Evolutionary conservation across 352 stramenopile species (phyloP), one percentile per base, ranked within the genome.

Genomic region (Poterioochromonas sp.): DNA sequence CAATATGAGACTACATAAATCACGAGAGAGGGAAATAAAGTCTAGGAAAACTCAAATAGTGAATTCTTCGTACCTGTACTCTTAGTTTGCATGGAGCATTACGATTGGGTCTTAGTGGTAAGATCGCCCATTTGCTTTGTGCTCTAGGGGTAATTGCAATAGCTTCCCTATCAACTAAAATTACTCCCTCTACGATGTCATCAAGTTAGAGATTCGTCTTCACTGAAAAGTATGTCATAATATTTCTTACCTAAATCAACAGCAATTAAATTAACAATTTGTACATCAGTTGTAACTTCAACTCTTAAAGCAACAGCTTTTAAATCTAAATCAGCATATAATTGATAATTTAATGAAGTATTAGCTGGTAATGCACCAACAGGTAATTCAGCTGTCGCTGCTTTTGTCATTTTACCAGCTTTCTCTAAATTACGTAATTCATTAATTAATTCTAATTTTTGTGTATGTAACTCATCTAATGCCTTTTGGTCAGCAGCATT

Each of bases 361-460:
- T 84, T 76, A 11, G 44, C 15, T 29, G 84, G 83, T 41, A 88
- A 83, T 29, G 65, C 69, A 20, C 80, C 80, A 5, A 77, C 76
- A 0, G 73, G 60, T 0, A 65, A 71, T 29, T 64, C 39, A 2
- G 78, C 60, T 15, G 47, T 26, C 15, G 47, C 47, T 15, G 47
- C 15, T 29, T 78, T 77, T 39, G 73, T 79, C 34, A 70, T 79
- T 0, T 79, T 76, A 54, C 84, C 83, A n/a, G 79, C 81, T 0
- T 85, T 76, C 71, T 94, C 89, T 11, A 94, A 81, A 2, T 85
- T 77, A 76, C 91, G 90, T 54, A 94, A 85, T 80, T 93, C 90
- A 35, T 87, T 80, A 41, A 89, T 85, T 49, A 95, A 82, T 0
- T 83, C 84, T 1, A 88, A 83, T 37, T 93, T 92, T 69, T 87